These are phyloP conservation scores for Camellia granthamiana DNA, from an alignment of 148 eudicot species.

Conservation along the genomic window DNA sequence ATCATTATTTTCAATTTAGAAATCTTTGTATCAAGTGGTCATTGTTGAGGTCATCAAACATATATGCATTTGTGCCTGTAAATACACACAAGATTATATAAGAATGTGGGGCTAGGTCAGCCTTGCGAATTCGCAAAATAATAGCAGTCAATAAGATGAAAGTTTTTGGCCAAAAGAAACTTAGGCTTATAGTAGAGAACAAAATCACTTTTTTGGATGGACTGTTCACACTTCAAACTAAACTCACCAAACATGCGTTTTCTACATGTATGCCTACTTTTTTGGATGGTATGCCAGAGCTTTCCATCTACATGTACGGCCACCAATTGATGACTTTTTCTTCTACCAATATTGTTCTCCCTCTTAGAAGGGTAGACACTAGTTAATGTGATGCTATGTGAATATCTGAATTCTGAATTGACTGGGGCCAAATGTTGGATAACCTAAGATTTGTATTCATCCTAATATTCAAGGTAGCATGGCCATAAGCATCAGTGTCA, in stretches of 20 bases:
- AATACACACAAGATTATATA: not conserved
- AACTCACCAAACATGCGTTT: too few species aligned
- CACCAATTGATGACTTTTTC: not conserved
- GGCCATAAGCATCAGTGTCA: not conserved
- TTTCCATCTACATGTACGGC: not conserved
- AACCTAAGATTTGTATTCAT: not conserved
- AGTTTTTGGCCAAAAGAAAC: not conserved
- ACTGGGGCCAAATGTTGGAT: not conserved
- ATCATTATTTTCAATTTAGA: not conserved
- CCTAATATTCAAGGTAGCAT: not conserved
- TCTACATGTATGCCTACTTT: not conserved
- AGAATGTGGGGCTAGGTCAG: not conserved
- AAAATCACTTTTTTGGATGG: not conserved
- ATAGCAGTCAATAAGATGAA: not conserved
- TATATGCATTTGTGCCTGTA: not conserved
- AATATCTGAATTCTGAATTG: not conserved
- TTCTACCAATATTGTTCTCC: not conserved
- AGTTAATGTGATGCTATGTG: not conserved
- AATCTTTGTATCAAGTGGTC: not conserved
- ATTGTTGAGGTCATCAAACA: too few species aligned
- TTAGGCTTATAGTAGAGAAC: not conserved
- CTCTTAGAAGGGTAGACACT: not conserved
- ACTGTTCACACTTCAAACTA: not conserved
- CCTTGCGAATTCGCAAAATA: not conserved
- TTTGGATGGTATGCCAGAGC: slow-evolving; percentile 3